Evolutionary conservation across 257 asterid species (phyloP).

Genomic region (Jacaranda copaia): DNA sequence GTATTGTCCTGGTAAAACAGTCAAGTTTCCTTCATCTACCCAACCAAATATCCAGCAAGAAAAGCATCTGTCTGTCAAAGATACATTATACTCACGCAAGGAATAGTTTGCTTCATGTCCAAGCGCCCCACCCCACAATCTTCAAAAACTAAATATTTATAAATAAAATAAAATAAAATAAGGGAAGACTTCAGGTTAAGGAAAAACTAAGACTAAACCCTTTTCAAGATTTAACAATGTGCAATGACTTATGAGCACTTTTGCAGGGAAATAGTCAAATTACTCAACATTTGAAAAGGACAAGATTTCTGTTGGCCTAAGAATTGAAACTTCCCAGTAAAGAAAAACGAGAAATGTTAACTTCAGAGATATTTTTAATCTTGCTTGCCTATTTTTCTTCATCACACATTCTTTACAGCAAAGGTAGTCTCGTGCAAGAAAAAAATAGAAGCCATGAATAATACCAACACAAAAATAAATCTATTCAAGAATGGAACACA

Average conservation of each 20-base stretch:
- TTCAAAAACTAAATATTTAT: too few relatives aligned
- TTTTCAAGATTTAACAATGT: slow-evolving; percentile 35
- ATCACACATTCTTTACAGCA: slow-evolving; percentile 41
- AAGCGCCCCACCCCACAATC: neutral
- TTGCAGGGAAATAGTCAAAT: slow-evolving; percentile 37
- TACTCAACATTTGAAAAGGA: slow-evolving; percentile 41
- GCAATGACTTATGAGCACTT: slow-evolving; percentile 38
- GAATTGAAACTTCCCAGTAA: slow-evolving; percentile 31
- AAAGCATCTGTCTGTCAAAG: slow-evolving; percentile 44
- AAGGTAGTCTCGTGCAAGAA: slow-evolving; percentile 15
- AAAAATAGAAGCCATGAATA: slow-evolving; percentile 8
- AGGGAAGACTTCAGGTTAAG: neutral
- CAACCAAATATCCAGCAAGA: slow-evolving; percentile 46
- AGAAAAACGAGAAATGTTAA: slow-evolving; percentile 32
- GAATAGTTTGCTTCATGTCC: slow-evolving; percentile 38
- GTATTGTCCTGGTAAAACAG: slow-evolving; percentile 26
- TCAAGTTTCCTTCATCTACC: slow-evolving; percentile 47
- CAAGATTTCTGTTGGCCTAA: slow-evolving; percentile 34
- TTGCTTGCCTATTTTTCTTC: slow-evolving; percentile 26
- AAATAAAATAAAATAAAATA: neutral
- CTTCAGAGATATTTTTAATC: slow-evolving; percentile 29
- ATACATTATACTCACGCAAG: slow-evolving; percentile 45
- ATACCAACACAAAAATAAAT: neutral
- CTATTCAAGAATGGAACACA: slow-evolving; percentile 7
- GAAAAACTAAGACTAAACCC: slow-evolving; percentile 31